Evolutionary conservation across 768 basidiomycete species (phyloP).

Genomic region (Boletus sp.): DNA sequence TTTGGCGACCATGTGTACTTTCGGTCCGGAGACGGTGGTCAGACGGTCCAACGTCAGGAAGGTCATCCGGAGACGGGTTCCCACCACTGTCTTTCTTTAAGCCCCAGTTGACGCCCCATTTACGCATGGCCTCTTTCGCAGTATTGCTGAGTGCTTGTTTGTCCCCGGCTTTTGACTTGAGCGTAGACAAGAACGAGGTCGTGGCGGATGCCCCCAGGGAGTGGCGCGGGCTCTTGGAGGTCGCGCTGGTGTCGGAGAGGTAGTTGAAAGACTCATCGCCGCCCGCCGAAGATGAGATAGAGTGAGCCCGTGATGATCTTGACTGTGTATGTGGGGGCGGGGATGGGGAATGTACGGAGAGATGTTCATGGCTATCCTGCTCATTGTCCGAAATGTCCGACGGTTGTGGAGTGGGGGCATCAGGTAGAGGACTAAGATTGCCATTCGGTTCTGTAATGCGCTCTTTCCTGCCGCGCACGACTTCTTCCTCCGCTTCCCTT

Average conservation of each 20-base stretch:
- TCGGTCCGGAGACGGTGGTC: slow-evolving; percentile 37
- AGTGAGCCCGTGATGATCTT: slow-evolving; percentile 36
- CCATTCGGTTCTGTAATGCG: slow-evolving; percentile 38
- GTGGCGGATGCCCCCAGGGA: slow-evolving; percentile 38
- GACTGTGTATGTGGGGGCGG: slow-evolving; percentile 37
- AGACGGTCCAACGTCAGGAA: slow-evolving; percentile 41
- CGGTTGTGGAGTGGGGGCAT: slow-evolving; percentile 6
- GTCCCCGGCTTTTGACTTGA: slow-evolving; percentile 75
- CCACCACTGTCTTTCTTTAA: slow-evolving; percentile 52
- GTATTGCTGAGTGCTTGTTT: slow-evolving; percentile 84
- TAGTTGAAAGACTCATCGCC: slow-evolving; percentile 29
- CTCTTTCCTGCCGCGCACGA: slow-evolving; percentile 18
- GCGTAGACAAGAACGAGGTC: slow-evolving; percentile 71
- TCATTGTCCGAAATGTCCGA: slow-evolving; percentile 20
- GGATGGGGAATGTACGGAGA: slow-evolving; percentile 43
- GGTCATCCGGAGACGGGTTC: slow-evolving; percentile 36
- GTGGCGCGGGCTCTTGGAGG: slow-evolving; percentile 39
- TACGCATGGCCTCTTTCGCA: slow-evolving; percentile 86
- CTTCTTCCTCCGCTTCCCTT: slow-evolving; percentile 26
- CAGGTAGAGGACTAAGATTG: slow-evolving; percentile 22
- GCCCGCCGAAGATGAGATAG: slow-evolving; percentile 34
- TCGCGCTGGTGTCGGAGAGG: slow-evolving; percentile 33
- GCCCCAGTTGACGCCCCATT: slow-evolving; percentile 81
- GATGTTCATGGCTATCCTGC: slow-evolving; percentile 15
- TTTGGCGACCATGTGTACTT: slow-evolving; percentile 47